Percentiles rank a stretch among this genome's conserved stretches.
Evolutionary conservation across 1,284 basidiomycete species (phyloP).

Genomic region (Neotropicomus parvogracilis): DNA sequence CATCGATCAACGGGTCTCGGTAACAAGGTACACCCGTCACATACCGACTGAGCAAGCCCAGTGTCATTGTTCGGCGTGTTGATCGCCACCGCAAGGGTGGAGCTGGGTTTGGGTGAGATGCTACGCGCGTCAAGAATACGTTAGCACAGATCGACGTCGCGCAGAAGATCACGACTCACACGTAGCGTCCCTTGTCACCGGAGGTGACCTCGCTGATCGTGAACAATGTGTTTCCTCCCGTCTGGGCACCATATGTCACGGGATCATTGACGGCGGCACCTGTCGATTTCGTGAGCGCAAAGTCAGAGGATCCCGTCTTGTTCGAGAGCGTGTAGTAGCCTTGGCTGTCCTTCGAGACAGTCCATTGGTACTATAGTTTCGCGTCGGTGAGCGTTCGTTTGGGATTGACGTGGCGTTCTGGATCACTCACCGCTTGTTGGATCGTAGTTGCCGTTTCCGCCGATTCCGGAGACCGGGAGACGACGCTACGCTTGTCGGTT

Average conservation of each 20-base stretch:
- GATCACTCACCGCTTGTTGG: background rate
- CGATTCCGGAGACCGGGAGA: conserved; percentile 6
- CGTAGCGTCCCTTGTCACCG: conserved; percentile 6
- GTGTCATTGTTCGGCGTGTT: background rate
- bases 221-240: conserved; percentile 8
- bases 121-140: background rate
- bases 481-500: background rate
- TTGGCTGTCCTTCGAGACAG: conserved; percentile 2
- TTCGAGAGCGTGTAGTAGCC: conserved; percentile 10
- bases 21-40: background rate
- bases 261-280: background rate
- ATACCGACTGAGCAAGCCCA: background rate
- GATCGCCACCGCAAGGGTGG: conserved; percentile 10
- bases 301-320: background rate
- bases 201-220: conserved; percentile 3
- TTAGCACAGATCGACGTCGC: background rate
- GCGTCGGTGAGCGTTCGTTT: background rate
- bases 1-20: background rate
- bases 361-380: conserved; percentile 10
- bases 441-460: conserved; percentile 4
- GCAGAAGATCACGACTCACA: background rate
- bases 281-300: conserved; percentile 7
- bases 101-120: conserved; percentile 9
- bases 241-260: conserved; percentile 6
- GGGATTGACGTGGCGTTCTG: background rate